phyloP scores from a whole-genome alignment of 169 alveolate genomes.

The Plasmodium ovale region DNA sequence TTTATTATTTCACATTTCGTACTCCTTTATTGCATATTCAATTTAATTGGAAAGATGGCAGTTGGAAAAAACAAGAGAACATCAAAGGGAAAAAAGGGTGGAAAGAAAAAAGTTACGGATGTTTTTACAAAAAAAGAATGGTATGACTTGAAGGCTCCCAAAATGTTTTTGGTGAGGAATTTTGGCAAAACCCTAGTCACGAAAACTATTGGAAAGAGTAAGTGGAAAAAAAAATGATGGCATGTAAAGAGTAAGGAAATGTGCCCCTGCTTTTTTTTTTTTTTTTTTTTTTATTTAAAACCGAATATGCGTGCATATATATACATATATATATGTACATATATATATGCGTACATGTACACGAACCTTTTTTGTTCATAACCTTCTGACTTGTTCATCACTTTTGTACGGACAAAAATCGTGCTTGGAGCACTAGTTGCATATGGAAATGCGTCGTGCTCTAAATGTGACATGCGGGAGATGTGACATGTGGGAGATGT shows the following conservation, averaged over 20 bases:
- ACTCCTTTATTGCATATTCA: no score
- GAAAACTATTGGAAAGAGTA: constrained; percentile 95
- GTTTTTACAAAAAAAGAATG: constrained; percentile 97
- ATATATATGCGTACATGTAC: neutral
- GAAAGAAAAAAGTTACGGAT: constrained; percentile 96
- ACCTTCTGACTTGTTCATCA: no score
- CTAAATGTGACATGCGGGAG: no score
- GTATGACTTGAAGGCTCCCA: constrained; percentile 97
- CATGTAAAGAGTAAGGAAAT: constrained; percentile 28
- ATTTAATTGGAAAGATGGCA: constrained; percentile 90
- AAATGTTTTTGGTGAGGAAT: constrained; percentile 93
- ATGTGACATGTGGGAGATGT: no score
- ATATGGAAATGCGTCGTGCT: no score
- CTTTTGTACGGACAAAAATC: no score
- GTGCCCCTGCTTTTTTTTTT: neutral
- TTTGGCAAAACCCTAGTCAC: constrained; percentile 96
- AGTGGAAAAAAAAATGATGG: constrained; percentile 42
- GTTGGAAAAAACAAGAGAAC: constrained; percentile 97
- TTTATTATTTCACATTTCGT: no score
- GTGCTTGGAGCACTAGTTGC: no score
- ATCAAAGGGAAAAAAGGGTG: constrained; percentile 97
- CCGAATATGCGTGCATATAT: no score
- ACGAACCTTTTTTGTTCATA: no score
- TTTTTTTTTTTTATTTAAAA: constrained; percentile 40
- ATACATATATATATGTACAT: neutral